These are phyloP conservation scores for Podosphaera leucotricha DNA, from an alignment of 2,329 filamentous ascomycete genomes.

Conservation along the genomic window DNA sequence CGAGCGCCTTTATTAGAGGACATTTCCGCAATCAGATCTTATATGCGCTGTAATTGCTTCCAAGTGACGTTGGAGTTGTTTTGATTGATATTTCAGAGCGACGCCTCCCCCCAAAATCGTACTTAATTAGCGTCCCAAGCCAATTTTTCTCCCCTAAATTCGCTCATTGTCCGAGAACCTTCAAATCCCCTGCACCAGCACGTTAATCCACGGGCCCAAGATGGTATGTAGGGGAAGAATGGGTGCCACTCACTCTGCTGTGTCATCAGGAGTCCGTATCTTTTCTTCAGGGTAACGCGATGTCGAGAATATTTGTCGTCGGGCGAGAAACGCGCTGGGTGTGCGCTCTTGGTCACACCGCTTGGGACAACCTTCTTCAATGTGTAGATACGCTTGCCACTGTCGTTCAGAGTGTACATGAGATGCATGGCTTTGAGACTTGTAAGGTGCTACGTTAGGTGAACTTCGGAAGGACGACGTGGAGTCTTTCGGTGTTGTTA, in stretches of 20 bases:
- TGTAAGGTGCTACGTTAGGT: too few relatives aligned
- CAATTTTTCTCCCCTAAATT: background rate
- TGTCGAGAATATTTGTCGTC: constrained; percentile 98
- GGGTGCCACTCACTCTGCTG: constrained; percentile 34
- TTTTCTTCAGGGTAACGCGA: constrained; percentile 81
- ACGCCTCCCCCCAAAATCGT: too few relatives aligned
- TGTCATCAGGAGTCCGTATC: constrained; percentile 70
- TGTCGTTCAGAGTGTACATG: constrained; percentile 65
- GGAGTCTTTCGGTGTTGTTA: too few relatives aligned
- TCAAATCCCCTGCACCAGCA: constrained; percentile 18
- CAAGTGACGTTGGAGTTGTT: too few relatives aligned
- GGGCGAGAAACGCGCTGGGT: constrained; percentile 88
- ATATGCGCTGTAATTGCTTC: too few relatives aligned
- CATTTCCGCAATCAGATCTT: too few relatives aligned
- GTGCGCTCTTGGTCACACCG: constrained; percentile 83
- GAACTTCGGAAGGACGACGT: too few relatives aligned
- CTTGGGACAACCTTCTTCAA: constrained; percentile 71
- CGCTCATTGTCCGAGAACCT: constrained; percentile 14
- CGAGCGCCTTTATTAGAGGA: too few relatives aligned
- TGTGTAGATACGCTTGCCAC: constrained; percentile 81
- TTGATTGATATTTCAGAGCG: too few relatives aligned
- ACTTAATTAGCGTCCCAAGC: too few relatives aligned
- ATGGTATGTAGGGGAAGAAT: background rate
- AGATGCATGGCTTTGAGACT: constrained; percentile 31
- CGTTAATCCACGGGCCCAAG: constrained; percentile 1